Conservation (phyloP, 164 flowering plant species). For the Warburgia ugandensis region DNA sequence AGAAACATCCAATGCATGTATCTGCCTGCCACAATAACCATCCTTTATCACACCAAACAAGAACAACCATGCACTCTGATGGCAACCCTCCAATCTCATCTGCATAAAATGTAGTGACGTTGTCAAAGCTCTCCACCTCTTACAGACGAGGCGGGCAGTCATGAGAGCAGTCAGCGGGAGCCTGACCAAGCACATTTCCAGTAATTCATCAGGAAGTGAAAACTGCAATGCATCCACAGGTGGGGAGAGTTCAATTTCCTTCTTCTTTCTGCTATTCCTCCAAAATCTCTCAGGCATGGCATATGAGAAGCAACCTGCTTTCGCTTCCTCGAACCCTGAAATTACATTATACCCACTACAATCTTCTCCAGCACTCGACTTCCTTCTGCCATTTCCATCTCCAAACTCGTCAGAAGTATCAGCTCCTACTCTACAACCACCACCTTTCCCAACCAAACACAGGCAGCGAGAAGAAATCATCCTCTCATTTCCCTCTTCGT, state of each 20-base stretch:
- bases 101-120: slow-evolving; percentile 60
- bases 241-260: slow-evolving; percentile 26
- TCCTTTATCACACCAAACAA: slow-evolving; percentile 80
- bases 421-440: slow-evolving; percentile 93
- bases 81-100: slow-evolving; percentile 50
- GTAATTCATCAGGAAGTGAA: slow-evolving; percentile 80
- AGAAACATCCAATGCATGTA: slow-evolving; percentile 72
- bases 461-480: slow-evolving; percentile 64
- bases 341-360: slow-evolving; percentile 35
- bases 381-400: slow-evolving; percentile 46
- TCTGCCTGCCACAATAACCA: slow-evolving; percentile 77
- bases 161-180: slow-evolving; percentile 75
- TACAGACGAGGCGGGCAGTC: slow-evolving; percentile 94
- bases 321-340: slow-evolving; percentile 54
- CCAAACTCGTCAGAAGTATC: slow-evolving; percentile 61
- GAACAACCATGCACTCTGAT: slow-evolving; percentile 82
- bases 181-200: slow-evolving; percentile 88
- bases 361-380: slow-evolving; percentile 65
- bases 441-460: slow-evolving; percentile 60
- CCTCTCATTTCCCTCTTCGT: slow-evolving; percentile 39
- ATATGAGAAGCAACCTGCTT: slow-evolving; percentile 73
- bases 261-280: slow-evolving; percentile 46
- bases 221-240: slow-evolving; percentile 29
- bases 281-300: slow-evolving; percentile 57
- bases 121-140: slow-evolving; percentile 73